Base-by-base conservation (phyloP, 2,329 filamentous ascomycete species). In the Diaporthe ampelina region DNA sequence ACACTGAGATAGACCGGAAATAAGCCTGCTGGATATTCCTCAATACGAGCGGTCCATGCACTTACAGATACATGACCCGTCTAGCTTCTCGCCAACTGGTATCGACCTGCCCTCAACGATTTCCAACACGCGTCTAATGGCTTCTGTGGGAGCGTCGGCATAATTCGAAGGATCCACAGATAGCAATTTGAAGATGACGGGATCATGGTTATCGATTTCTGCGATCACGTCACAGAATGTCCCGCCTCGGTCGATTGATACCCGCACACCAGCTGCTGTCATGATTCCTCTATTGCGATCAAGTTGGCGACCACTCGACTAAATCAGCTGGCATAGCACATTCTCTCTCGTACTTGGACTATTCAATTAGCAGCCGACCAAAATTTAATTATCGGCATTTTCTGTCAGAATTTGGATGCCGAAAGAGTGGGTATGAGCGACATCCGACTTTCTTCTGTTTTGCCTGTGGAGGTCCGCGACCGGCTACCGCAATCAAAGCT, bases 81-180 rank as follows among this genome's bases (percentile, higher is more conserved):
- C 57, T 15, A 75, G 35, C 10, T 58, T 45, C 26, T 73, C 61
- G 48, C 74, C 74, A 32, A 73, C 37, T 17, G 69, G 73, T n/a
- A 70, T 69, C 21, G 74, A 37, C 70, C 85, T 84, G 72, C 88
- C 88, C 82, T 0, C 70, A 13, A 74, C 74, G 17, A 68, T 26
- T 56, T 77, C 76, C 43, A 79, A 67, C n/a, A 19, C 86, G 87
- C 82, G 92, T 90, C 73, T 84, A 75, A 93, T 93, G 54, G 91
- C 91, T 84, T 93, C 92, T 19, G 92, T 85, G 0, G 92, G 91
- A 2, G 92, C 92, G 83, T 94, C 92, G 65, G 89, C 84, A 81
- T 94, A 93, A 80, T 93, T 92, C 35, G 85, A 83, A 0, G 91
- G 92, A 78, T 93, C 91, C 76, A 91, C 91, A 0, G 91, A 93